Percentiles rank a stretch among this genome's conserved stretches.
These are phyloP conservation scores for Lophiostoma macrostomum DNA, from an alignment of 495 filamentous ascomycete genomes.

Conservation along the genomic window DNA sequence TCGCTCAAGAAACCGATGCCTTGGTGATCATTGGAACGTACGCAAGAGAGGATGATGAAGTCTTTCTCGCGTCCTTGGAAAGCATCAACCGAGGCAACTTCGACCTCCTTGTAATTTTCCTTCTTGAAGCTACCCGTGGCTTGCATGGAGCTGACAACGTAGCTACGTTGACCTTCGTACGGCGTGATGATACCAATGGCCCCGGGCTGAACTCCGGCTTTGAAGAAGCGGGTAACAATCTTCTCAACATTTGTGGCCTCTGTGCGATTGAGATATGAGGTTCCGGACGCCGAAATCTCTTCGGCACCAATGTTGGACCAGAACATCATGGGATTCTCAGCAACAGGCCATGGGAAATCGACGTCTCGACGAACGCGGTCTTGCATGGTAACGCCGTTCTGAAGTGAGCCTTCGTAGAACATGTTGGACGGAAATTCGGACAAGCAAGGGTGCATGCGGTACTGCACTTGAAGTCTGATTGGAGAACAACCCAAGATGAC, in stretches of 20 bases:
- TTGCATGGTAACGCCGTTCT: conserved; percentile 91
- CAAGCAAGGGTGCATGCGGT: conserved; percentile 98
- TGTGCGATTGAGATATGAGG: conserved; percentile 95
- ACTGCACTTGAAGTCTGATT: conserved; percentile 94
- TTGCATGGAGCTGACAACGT: conserved; percentile 98
- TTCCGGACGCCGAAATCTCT: conserved; percentile 96
- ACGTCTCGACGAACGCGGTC: conserved; percentile 88
- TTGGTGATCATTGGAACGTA: conserved; percentile 98
- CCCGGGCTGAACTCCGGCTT: conserved; percentile 87
- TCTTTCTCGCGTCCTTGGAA: conserved; percentile 99
- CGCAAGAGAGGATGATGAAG: conserved; percentile 96
- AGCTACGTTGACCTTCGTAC: conserved; percentile 97
- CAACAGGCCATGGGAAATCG: conserved; percentile 97
- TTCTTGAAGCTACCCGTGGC: conserved; percentile 96
- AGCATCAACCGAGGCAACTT: conserved; percentile 96
- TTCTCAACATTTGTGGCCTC: conserved; percentile 98
- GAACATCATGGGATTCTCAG: conserved; percentile 98
- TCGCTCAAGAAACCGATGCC: conserved; percentile 99
- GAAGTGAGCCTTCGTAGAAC: conserved; percentile 98
- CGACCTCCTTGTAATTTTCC: conserved; percentile 97
- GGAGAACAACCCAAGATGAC: conserved; percentile 90
- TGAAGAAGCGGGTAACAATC: conserved; percentile 98
- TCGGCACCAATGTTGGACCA: conserved; percentile 98
- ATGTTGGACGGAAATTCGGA: conserved; percentile 99
- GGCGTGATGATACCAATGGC: conserved; percentile 98